Evolutionary conservation across 2,329 filamentous ascomycete species (phyloP), one percentile per base, ranked within the genome.

Genomic region (Penicillium sp.): DNA sequence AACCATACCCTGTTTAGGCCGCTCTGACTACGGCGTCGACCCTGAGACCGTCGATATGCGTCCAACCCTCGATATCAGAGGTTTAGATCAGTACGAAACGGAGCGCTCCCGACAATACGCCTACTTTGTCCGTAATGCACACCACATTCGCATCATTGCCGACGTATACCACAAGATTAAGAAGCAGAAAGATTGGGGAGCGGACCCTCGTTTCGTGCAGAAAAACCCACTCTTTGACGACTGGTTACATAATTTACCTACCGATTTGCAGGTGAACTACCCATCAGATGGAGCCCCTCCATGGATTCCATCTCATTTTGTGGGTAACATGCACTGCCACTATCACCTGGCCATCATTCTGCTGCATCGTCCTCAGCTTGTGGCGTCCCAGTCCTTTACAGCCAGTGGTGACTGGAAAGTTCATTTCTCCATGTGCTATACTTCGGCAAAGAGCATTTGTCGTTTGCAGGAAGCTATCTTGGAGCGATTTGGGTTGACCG

Each of bases 241-340:
- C 6, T 97, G 92, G 90, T 79, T 92, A 61, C 83, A 84, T 52
- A 90, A 92, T 58, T 81, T 98, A 6, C 94, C 94, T 0, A 79
- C 84, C 11, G 92, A 97, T 73, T 80, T 98, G 62, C 85, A 89
- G 63, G 82, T 98, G 40, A 86, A 84, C 3, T 96, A 93, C 72
- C 89, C 93, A 2, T 76, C 85, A 0, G 91, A 96, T 71, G 91
- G 89, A 52, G 90, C 90, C 3, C 84, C 91, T 2, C 93, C 93
- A 0, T 95, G 90, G 89, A 82, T 97, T 19, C 86, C 91, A 2
- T 94, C 91, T 7, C 90, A 96, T 68, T 97, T 93, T 71, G 83
- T 96, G 52, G 94, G 92, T 38, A 96, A 97, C 71, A 82, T 97
- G 76, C 91, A 97, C 73, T 89, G 89, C 2, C 96, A 98, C 76